Evolutionary conservation across 2,329 filamentous ascomycete genomes (phyloP).

Genomic region (Penicillium sp.): DNA sequence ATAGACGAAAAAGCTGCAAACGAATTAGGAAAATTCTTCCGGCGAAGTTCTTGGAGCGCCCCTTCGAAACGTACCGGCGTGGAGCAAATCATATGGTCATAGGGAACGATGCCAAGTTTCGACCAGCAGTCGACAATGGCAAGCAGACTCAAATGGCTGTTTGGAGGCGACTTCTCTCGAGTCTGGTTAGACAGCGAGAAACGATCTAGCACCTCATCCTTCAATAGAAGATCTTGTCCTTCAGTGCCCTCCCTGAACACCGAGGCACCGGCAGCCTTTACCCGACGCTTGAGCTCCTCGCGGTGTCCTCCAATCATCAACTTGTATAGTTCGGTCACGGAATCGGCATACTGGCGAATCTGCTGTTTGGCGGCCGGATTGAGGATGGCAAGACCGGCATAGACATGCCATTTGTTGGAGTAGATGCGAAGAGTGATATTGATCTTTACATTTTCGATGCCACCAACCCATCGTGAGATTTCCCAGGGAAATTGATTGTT

Average conservation of each 20-base stretch:
- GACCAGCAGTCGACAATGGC: conserved; percentile 99
- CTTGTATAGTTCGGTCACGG: conserved; percentile 93
- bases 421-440: conserved; percentile 98
- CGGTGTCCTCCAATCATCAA: conserved; percentile 88
- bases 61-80: conserved; percentile 67
- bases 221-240: conserved; percentile 69
- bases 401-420: conserved; percentile 99
- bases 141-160: conserved; percentile 90
- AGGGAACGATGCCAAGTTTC: conserved; percentile 87
- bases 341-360: conserved; percentile 90
- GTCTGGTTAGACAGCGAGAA: conserved; percentile 79
- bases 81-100: conserved; percentile 99
- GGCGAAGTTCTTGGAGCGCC: neutral
- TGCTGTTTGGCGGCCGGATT: conserved; percentile 91
- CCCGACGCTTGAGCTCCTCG: conserved; percentile 71
- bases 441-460: conserved; percentile 99
- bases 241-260: conserved; percentile 62
- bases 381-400: conserved; percentile 93
- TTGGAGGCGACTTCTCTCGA: conserved; percentile 68
- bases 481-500: conserved; percentile 98
- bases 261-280: conserved; percentile 76
- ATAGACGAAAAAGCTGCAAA: conserved; percentile 79
- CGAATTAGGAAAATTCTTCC: conserved; percentile 3
- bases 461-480: conserved; percentile 89
- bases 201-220: conserved; percentile 80